Base-by-base conservation (phyloP, 2,329 filamentous ascomycete species). In the Metarhizium rileyi region DNA sequence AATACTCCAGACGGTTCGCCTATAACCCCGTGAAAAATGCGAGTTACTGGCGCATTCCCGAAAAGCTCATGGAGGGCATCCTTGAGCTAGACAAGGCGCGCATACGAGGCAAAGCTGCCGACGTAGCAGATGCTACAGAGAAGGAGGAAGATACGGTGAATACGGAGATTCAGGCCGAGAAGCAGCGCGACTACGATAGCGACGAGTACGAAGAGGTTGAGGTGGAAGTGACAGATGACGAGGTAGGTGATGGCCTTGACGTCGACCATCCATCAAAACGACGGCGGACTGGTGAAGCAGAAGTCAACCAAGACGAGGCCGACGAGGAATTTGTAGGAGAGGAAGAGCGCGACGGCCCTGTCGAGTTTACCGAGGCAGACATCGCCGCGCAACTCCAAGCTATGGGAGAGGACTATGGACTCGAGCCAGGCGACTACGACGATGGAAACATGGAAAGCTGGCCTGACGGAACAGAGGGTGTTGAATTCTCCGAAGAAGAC, bases 31-130 rank as follows among this genome's bases (percentile, higher is more conserved):
- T 78, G 48, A 95, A 91, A 56, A 87, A 91, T 35, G 78, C 90
- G 57, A 97, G 90, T 66, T 90, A 90, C 66, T 98, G 94, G 93
- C 89, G 89, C 60, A 93, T 96, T 59, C 93, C 93, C 0, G 81
- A 88, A 49, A 84, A 93, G 63, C 75, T 98, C 33, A 84, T 90
- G 76, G 83, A 85, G 52, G 89, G 81, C 14, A 87, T 93, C 48
- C 57, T 84, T 46, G 77, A 81, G 54, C 71, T 88, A 49, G 89
- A 95, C 65, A 81, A 85, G 63, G 81, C 84, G 56, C 78, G 80
- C 52, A 84, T 84, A 68, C 71, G 80, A 69, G 67, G 77, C 59
- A 79, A 82, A 69, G 73, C 72, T 0, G 61, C 60, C 0, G 62
- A 58, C 2, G 53, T 61, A 30, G 50, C 54, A 23, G 57, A 49